phyloP scores from a whole-genome alignment of 768 basidiomycete genomes.

The Leucosporidium scottii region DNA sequence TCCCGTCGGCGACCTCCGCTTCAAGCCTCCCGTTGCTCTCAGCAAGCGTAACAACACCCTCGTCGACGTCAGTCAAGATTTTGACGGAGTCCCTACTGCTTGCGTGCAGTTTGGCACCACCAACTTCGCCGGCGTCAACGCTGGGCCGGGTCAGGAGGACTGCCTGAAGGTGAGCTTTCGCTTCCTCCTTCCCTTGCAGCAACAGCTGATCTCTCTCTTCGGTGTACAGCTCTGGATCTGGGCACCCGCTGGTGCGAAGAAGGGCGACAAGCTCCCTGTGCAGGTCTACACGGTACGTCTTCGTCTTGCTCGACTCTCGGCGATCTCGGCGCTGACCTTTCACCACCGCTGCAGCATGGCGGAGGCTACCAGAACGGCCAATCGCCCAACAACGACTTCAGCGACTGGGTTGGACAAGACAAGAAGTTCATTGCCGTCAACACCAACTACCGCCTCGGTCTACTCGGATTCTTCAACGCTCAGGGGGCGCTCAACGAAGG shows the following conservation, averaged over 20 bases:
- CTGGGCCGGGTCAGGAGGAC: conserved; percentile 15
- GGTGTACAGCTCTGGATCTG: conserved; percentile 16
- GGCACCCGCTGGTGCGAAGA: conserved; percentile 13
- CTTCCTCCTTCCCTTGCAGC: too few relatives aligned
- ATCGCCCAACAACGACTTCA: conserved; percentile 18
- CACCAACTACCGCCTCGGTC: conserved; percentile 27
- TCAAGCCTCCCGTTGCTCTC: conserved; percentile 18
- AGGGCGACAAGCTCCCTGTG: conserved; percentile 25
- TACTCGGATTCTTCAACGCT: conserved; percentile 20
- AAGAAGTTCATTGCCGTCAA: conserved; percentile 16
- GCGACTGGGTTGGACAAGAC: conserved; percentile 19
- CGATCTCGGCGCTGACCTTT: not conserved
- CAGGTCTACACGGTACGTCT: conserved; percentile 1
- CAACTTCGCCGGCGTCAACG: conserved; percentile 15
- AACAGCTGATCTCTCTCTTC: too few relatives aligned
- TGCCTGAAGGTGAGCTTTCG: conserved; percentile 16
- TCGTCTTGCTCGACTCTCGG: not conserved
- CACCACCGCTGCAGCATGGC: not conserved
- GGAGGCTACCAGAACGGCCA: conserved; percentile 18
- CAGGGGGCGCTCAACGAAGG: conserved; percentile 2
- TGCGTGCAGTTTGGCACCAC: conserved; percentile 21
- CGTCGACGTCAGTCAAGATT: conserved; percentile 13
- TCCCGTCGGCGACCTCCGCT: conserved; percentile 23
- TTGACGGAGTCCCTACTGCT: not conserved
- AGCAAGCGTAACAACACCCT: not conserved